These are phyloP conservation scores for Decorospora gaudefroyi DNA, from an alignment of 2,329 filamentous ascomycete species.

Conservation along the genomic window DNA sequence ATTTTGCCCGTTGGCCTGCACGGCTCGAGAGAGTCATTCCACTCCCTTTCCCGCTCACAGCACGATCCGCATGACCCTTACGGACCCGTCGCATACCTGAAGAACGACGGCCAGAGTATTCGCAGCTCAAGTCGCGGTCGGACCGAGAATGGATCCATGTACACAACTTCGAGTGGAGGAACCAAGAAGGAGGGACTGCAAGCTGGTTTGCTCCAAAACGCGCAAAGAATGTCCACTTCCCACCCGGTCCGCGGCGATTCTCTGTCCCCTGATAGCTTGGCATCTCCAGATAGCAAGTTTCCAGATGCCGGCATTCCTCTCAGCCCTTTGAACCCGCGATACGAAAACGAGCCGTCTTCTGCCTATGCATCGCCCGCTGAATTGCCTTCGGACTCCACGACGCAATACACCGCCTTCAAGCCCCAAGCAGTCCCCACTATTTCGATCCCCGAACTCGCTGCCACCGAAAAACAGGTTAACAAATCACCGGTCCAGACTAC, in stretches of 20 bases:
- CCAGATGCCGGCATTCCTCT: slow-evolving; percentile 37
- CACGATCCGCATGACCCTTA: slow-evolving; percentile 83
- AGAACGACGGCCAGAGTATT: slow-evolving; percentile 48
- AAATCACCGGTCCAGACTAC: slow-evolving; percentile 32
- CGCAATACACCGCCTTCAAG: slow-evolving; percentile 46
- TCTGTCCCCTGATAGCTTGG: slow-evolving; percentile 38
- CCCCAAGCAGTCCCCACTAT: slow-evolving; percentile 36
- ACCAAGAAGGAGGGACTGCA: slow-evolving; percentile 55
- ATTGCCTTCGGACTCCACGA: slow-evolving; percentile 24
- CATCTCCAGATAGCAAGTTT: slow-evolving; percentile 43
- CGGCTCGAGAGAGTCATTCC: slow-evolving; percentile 80
- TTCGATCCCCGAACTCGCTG: slow-evolving; percentile 26
- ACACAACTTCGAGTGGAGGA: slow-evolving; percentile 56
- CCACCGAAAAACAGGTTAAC: slow-evolving; percentile 30
- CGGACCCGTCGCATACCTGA: slow-evolving; percentile 65
- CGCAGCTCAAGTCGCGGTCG: slow-evolving; percentile 37
- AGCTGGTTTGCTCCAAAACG: slow-evolving; percentile 59
- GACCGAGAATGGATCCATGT: slow-evolving; percentile 55
- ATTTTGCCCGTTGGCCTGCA: slow-evolving; percentile 84
- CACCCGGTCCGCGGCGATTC: slow-evolving; percentile 52
- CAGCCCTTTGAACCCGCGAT: slow-evolving; percentile 40
- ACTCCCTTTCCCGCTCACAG: slow-evolving; percentile 79
- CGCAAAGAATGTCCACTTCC: slow-evolving; percentile 62
- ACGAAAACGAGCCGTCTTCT: slow-evolving; percentile 19
- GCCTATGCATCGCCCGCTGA: slow-evolving; percentile 12